phyloP scores from a whole-genome alignment of 1,284 basidiomycete species.

The Cyathus pygmaeus region DNA sequence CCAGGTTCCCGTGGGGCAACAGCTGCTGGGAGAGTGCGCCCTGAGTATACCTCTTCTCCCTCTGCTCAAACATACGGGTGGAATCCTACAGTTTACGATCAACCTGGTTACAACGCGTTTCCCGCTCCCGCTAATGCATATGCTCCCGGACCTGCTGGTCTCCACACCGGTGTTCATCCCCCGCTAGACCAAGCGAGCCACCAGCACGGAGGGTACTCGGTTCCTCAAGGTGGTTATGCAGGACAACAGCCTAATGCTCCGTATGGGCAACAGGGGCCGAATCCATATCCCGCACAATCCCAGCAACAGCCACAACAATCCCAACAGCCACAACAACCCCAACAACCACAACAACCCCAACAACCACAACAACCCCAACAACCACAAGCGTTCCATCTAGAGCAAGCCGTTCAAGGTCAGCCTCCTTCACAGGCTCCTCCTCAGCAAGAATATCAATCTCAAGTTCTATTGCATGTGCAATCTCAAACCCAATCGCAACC shows the following conservation, averaged over 20 bases:
- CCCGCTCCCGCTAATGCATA: slow-evolving; percentile 26
- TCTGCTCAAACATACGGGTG: slow-evolving; percentile 41
- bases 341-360: slow-evolving; percentile 25
- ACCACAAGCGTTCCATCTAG: slow-evolving; percentile 23
- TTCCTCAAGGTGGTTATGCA: neutral
- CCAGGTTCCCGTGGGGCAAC: neutral
- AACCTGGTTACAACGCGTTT: slow-evolving; percentile 55
- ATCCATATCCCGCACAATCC: slow-evolving; percentile 9
- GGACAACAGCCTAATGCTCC: slow-evolving; percentile 3
- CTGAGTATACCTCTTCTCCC: slow-evolving; percentile 18
- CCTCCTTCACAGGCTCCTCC: slow-evolving; percentile 15
- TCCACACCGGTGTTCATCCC: neutral
- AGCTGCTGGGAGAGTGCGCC: neutral
- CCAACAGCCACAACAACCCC: slow-evolving; percentile 18
- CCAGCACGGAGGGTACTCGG: slow-evolving; percentile 4
- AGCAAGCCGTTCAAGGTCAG: slow-evolving; percentile 23
- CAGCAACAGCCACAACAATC: slow-evolving; percentile 23
- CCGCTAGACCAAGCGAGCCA: slow-evolving; percentile 13
- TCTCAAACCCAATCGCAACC: slow-evolving; percentile 22
- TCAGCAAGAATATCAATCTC: slow-evolving; percentile 27
- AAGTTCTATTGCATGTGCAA: slow-evolving; percentile 14
- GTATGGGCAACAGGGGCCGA: slow-evolving; percentile 20
- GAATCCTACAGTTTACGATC: slow-evolving; percentile 53
- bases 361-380: slow-evolving; percentile 20
- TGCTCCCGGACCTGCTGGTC: neutral